Base-by-base conservation (phyloP, 1,284 basidiomycete genomes). In the Pisolithus thermaeus region DNA sequence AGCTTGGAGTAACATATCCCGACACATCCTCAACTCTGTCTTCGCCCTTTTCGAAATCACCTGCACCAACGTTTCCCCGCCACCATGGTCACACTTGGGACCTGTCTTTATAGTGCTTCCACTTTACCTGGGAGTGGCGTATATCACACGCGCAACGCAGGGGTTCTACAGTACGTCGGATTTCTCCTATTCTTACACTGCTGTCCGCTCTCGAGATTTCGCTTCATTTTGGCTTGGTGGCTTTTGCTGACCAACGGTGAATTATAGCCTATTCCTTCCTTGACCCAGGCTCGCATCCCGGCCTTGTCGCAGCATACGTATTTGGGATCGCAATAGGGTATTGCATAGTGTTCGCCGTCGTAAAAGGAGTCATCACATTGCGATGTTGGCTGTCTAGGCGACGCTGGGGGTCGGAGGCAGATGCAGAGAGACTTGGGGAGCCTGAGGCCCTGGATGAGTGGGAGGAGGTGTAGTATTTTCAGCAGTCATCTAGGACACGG, bases 51-150 rank as follows among this genome's bases (percentile, higher is more conserved):
- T 81, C 58, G 87, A 89, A 57, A 72, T 87, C 18, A 22, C 78
- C 9, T 61, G 80, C 40, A 79, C 84, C 1, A 75, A 81, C 53
- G 64, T 66, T 5, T 71, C 72, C 0, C 79, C 81, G 0, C 60
- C 70, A 14, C 78, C 79, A 0, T 87, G 83, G 83, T 60, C 71
- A 35, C 70, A 77, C 50, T 63, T 84, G 4, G 64, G 73, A 3
- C 62, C 74, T 43, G 65, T 76, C 39, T 49, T 84, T 23, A 7
- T 82, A 18, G 53, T 83, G 30, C 72, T 89, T 22, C 79, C 58
- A 0, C 61, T 68, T 12, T 89, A 89, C 59, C 66, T 88, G 25
- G 84, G 75, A 12, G 69, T 89, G 1, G 84, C 83, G 12, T 87
- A 87, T 59, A 73, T 87, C 50, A 84, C 82, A 0, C 57, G 73